Evolutionary conservation across 2,329 filamentous ascomycete genomes (phyloP).

Genomic region (Trichoderma gracile): DNA sequence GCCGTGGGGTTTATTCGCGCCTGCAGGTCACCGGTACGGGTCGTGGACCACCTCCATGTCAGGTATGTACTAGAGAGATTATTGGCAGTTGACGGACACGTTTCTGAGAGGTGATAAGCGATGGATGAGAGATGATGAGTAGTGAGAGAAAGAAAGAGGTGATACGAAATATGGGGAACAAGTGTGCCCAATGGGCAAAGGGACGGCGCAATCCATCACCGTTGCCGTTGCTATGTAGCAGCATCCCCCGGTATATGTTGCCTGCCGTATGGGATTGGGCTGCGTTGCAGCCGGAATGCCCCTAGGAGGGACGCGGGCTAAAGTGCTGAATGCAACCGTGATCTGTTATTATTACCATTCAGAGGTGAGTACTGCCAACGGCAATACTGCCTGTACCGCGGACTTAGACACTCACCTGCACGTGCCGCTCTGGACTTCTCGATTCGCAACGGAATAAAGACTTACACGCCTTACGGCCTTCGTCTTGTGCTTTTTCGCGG

Average conservation of each 20-base stretch:
- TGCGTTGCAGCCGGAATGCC: not conserved
- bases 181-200: not conserved
- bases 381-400: not conserved
- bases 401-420: not conserved
- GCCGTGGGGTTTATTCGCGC: not conserved
- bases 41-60: not conserved
- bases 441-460: not conserved
- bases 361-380: too few species aligned
- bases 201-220: not conserved
- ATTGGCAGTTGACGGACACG: conserved; percentile 3
- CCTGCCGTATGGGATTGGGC: not conserved
- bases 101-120: conserved; percentile 25
- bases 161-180: conserved; percentile 5
- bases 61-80: not conserved
- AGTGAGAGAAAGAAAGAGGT: not conserved
- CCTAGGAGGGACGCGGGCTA: not conserved
- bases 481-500: conserved; percentile 1
- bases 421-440: not conserved
- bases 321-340: not conserved
- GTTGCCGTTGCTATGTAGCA: not conserved
- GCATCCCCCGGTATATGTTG: not conserved
- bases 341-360: not conserved
- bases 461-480: not conserved
- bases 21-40: conserved; percentile 3
- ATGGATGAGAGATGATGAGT: conserved; percentile 11